phyloP scores from a whole-genome alignment of 2,329 filamentous ascomycete genomes.

The Aspergillus awamori region DNA sequence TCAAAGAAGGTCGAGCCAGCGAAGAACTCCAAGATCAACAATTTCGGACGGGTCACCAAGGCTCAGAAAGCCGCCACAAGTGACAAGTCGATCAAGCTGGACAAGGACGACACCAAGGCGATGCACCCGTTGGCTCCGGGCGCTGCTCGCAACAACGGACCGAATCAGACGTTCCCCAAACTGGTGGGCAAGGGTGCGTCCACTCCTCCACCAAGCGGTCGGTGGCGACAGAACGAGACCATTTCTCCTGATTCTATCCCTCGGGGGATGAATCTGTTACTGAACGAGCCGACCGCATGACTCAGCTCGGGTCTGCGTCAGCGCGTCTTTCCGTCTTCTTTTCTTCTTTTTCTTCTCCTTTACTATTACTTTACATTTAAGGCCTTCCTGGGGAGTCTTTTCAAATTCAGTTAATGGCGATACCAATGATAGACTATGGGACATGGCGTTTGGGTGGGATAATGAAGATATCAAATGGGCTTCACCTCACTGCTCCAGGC shows the following conservation, averaged over 20 bases:
- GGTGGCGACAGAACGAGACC: constrained; percentile 24
- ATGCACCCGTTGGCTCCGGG: constrained; percentile 41
- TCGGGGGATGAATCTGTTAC: constrained; percentile 27
- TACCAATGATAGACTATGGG: constrained; percentile 41
- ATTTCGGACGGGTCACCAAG: constrained; percentile 40
- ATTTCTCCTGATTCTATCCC: constrained; percentile 30
- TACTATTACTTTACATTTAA: constrained; percentile 10
- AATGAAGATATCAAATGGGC: background rate
- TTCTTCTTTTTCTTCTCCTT: constrained; percentile 13
- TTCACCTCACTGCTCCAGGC: background rate
- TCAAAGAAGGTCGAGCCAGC: constrained; percentile 29
- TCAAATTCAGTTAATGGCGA: constrained; percentile 26
- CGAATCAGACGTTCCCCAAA: constrained; percentile 31
- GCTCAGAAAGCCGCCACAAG: constrained; percentile 21
- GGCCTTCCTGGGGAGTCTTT: constrained; percentile 8
- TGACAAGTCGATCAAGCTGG: constrained; percentile 30
- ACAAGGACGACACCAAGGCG: constrained; percentile 33
- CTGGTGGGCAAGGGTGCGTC: constrained; percentile 22
- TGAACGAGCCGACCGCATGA: constrained; percentile 23
- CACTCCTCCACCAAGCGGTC: constrained; percentile 15
- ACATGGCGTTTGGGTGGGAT: constrained; percentile 18
- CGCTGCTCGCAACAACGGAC: constrained; percentile 41
- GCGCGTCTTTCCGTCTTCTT: background rate
- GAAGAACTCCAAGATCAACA: constrained; percentile 34
- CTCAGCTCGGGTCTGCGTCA: background rate